Percentiles rank a stretch among this genome's conserved stretches.
Conservation (phyloP, 257 asterid genomes). For the Solanum pimpinellifolium region DNA sequence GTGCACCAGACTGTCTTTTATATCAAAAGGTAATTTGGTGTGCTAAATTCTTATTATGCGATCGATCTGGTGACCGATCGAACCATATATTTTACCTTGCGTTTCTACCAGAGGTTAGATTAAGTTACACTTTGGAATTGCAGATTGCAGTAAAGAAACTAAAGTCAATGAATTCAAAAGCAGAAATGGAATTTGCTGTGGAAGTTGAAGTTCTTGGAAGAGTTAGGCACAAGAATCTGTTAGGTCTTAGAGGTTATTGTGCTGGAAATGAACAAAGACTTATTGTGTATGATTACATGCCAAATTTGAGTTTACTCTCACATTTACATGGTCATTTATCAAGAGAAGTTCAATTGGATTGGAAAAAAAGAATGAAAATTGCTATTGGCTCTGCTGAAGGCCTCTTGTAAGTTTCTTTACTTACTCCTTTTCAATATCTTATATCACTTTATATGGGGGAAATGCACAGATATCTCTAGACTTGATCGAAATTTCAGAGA, state of each 20-base stretch:
- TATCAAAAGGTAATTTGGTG: not conserved
- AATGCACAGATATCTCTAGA: too few species aligned
- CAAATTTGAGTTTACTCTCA: conserved; percentile 73
- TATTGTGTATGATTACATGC: conserved; percentile 80
- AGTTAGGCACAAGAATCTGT: conserved; percentile 67
- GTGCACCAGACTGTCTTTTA: not conserved
- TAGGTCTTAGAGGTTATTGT: conserved; percentile 73
- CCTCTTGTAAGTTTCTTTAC: conserved; percentile 34
- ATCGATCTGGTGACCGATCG: not conserved
- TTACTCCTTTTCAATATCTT: not conserved
- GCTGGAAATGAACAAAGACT: conserved; percentile 67
- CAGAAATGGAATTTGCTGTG: conserved; percentile 85
- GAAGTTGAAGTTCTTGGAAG: conserved; percentile 87
- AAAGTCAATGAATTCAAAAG: conserved; percentile 76
- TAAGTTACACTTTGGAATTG: not conserved
- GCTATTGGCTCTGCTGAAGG: conserved; percentile 75
- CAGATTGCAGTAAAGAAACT: conserved; percentile 83
- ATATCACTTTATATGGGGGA: not conserved
- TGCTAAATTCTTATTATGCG: not conserved
- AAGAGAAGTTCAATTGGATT: conserved; percentile 49
- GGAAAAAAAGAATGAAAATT: conserved; percentile 62
- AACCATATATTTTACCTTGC: not conserved
- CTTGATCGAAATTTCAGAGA: too few species aligned
- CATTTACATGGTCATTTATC: conserved; percentile 73
- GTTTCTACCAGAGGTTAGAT: not conserved